Evolutionary conservation across 805 yeast species (phyloP).

Genomic region (Starmerella tilneyi): DNA sequence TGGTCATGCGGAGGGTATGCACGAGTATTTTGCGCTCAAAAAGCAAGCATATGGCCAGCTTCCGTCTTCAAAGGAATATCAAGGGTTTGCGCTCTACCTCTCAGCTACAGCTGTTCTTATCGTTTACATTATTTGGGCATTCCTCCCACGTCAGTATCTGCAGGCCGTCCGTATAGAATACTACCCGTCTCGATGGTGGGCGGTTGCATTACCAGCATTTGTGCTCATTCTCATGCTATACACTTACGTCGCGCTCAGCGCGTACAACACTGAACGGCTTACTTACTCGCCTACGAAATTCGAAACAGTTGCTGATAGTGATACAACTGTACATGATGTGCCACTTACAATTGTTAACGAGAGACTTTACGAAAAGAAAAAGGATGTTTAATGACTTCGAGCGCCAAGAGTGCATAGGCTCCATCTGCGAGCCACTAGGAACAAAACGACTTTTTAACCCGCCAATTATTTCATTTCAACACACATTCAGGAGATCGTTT

Average conservation of each 20-base stretch:
- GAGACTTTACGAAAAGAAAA: slow-evolving; percentile 24
- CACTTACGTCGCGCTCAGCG: slow-evolving; percentile 56
- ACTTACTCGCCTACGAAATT: slow-evolving; percentile 51
- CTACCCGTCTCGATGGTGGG: slow-evolving; percentile 90
- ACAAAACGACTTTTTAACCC: too few relatives aligned
- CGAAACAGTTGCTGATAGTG: slow-evolving; percentile 60
- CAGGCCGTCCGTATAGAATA: slow-evolving; percentile 45
- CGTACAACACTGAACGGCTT: slow-evolving; percentile 66
- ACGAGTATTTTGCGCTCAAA: slow-evolving; percentile 16
- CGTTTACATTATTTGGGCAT: slow-evolving; percentile 62
- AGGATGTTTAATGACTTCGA: too few relatives aligned
- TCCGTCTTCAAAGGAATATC: slow-evolving; percentile 47
- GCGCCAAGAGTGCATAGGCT: too few relatives aligned
- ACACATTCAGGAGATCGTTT: too few relatives aligned
- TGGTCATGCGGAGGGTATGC: slow-evolving; percentile 34
- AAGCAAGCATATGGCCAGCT: slow-evolving; percentile 1
- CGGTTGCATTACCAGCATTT: slow-evolving; percentile 63
- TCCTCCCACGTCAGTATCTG: slow-evolving; percentile 52
- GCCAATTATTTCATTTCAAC: too few relatives aligned
- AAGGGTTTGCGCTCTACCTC: slow-evolving; percentile 76
- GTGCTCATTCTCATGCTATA: slow-evolving; percentile 62
- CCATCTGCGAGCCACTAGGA: too few relatives aligned
- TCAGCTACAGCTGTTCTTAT: slow-evolving; percentile 47
- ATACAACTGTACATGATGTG: slow-evolving; percentile 68
- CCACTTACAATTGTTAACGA: slow-evolving; percentile 42